Base-by-base conservation (phyloP, 495 filamentous ascomycete genomes). In the Podospora comata region DNA sequence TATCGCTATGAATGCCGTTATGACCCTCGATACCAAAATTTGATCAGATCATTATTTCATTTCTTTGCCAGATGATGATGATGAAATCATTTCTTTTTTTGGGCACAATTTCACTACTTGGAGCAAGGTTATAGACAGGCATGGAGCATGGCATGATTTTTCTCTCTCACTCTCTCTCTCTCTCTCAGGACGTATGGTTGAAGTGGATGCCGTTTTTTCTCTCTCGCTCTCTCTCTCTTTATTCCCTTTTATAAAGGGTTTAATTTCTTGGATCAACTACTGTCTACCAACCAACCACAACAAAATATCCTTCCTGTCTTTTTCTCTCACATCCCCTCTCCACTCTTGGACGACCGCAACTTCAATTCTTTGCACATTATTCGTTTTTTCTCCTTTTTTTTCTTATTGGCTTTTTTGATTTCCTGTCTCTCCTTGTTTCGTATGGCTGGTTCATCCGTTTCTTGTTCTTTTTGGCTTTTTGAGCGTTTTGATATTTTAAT, bases 111-210 rank as follows among this genome's bases (percentile, higher is more conserved):
- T 48, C 39, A 48, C 39, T 48, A 48, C 39, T 48, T 48, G 39
- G 39, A 48, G 39, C 27, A 63, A 16, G 32, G 61, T 34, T 63
- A 63, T 63, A 63, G 61, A 63, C 61, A 39, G 61, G 59, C 28
- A 44, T 58, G 55, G 57, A 20, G 28, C 28, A 64, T 34, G 55
- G 54, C 27, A 34, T 69, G 59, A 66, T 66, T 63, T 63, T 67
- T 55, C 18, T 48, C 65, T 71, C 62, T 69, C 67, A 65, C 67
- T 69, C 19, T 61, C 53, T 65, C 56, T 69, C 57, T 67, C 59
- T 32, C 20, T 30, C 26, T 4, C 16, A 9, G 26, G 59, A 20
- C 30, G 16, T 30, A 5, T 48, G 39, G 39, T 48, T 18, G 39
- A 48, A 18, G 13, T 28, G n/a, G 59, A 30, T 23, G 20, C 16